These are phyloP conservation scores for Heterobasidion occidentale DNA, from an alignment of 1,284 basidiomycete species.

Conservation along the genomic window DNA sequence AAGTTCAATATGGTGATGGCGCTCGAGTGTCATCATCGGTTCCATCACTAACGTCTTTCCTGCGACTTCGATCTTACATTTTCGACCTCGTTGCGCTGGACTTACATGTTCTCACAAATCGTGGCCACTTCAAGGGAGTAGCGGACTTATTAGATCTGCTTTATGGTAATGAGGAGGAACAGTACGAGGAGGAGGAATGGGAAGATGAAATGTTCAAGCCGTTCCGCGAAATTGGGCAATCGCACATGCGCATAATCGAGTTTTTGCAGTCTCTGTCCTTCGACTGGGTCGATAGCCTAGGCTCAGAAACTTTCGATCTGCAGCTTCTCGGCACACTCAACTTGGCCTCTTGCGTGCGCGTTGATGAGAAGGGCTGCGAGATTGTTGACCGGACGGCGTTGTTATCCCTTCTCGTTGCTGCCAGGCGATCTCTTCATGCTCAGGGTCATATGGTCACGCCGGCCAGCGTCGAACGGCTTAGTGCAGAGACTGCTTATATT, in stretches of 20 bases:
- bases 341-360: constrained; percentile 66
- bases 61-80: constrained; percentile 79
- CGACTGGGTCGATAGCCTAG: constrained; percentile 77
- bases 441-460: constrained; percentile 62
- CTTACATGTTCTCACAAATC: constrained; percentile 78
- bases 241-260: constrained; percentile 80
- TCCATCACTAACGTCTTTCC: constrained; percentile 67
- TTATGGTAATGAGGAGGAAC: constrained; percentile 54
- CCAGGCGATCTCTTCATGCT: constrained; percentile 53
- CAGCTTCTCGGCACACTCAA: constrained; percentile 67
- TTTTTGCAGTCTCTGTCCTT: constrained; percentile 82
- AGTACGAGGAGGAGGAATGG: constrained; percentile 29
- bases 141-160: constrained; percentile 67
- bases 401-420: constrained; percentile 53
- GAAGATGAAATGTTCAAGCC: constrained; percentile 44
- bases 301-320: constrained; percentile 51
- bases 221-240: constrained; percentile 72
- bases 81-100: constrained; percentile 87
- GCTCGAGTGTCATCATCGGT: constrained; percentile 70
- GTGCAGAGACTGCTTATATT: constrained; percentile 67
- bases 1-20: constrained; percentile 69
- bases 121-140: constrained; percentile 65
- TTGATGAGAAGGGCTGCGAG: constrained; percentile 71
- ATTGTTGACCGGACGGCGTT: constrained; percentile 74
- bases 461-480: constrained; percentile 61